These are phyloP conservation scores for Colletotrichum sp. DNA, from an alignment of 2,329 filamentous ascomycete genomes.

Conservation along the genomic window DNA sequence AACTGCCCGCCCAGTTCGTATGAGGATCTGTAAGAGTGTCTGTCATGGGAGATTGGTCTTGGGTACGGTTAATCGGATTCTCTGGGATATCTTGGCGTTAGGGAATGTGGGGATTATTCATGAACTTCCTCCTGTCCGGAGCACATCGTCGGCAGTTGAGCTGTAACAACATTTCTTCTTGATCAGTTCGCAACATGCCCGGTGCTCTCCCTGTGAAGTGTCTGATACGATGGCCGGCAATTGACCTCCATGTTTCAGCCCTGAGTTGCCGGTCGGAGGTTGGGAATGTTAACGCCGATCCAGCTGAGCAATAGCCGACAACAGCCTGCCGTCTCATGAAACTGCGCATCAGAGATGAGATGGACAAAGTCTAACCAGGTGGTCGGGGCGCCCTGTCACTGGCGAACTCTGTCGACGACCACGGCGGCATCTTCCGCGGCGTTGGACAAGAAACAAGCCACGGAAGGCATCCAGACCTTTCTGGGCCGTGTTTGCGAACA, in stretches of 20 bases:
- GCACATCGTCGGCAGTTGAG: not conserved
- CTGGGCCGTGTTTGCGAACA: not conserved
- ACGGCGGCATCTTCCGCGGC: not conserved
- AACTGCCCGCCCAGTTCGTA: not conserved
- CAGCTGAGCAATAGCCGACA: not conserved
- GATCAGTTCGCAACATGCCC: not conserved
- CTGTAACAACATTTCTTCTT: not conserved
- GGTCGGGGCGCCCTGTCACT: not conserved
- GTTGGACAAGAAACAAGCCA: not conserved
- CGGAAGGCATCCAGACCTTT: not conserved
- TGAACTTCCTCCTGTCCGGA: not conserved
- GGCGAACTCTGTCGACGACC: not conserved
- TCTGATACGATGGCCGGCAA: not conserved
- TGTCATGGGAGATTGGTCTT: not conserved
- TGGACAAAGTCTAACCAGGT: not conserved
- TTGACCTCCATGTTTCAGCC: not conserved
- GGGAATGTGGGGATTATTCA: not conserved
- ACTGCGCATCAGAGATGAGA: not conserved
- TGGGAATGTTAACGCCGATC: not conserved
- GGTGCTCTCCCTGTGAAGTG: not conserved
- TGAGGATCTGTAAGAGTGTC: constrained; percentile 9
- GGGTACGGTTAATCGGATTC: not conserved
- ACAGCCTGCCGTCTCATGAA: not conserved
- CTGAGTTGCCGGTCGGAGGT: not conserved
- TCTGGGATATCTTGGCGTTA: not conserved